Conservation (phyloP, 495 filamentous ascomycete species). For the Endocarpon pusillum region DNA sequence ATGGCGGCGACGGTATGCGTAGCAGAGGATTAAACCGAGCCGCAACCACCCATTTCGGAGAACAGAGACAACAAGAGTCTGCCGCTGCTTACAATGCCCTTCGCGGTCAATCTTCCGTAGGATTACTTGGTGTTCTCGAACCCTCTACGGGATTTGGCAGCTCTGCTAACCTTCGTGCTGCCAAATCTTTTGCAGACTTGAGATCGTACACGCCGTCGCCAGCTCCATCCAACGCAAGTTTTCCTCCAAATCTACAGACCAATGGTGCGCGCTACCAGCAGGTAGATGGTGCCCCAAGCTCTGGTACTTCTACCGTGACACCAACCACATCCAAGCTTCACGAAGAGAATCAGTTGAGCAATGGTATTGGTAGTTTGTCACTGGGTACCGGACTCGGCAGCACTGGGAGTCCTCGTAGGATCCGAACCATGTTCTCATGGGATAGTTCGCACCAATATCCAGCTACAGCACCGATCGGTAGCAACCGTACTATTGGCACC, state of each 20-base stretch:
- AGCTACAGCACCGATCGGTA: conserved; percentile 63
- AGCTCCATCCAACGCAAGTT: conserved; percentile 73
- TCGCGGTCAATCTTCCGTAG: conserved; percentile 51
- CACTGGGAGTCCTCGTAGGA: conserved; percentile 38
- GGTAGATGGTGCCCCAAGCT: conserved; percentile 36
- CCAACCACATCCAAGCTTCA: conserved; percentile 52
- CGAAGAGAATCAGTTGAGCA: conserved; percentile 49
- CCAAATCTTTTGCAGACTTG: conserved; percentile 92
- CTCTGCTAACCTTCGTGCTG: conserved; percentile 67
- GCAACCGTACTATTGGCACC: conserved; percentile 59
- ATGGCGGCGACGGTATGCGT: conserved; percentile 52
- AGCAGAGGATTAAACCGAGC: conserved; percentile 77
- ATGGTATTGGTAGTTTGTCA: conserved; percentile 46
- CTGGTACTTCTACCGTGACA: conserved; percentile 59
- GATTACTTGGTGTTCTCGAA: conserved; percentile 67
- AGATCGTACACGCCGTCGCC: conserved; percentile 36
- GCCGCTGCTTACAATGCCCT: conserved; percentile 52
- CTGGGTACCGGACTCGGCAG: conserved; percentile 44
- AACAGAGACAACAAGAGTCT: conserved; percentile 56
- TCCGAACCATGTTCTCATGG: conserved; percentile 50
- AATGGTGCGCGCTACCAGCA: conserved; percentile 48
- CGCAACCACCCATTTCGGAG: conserved; percentile 96
- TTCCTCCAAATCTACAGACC: conserved; percentile 51
- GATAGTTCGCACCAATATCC: conserved; percentile 40
- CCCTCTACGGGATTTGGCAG: conserved; percentile 55